A percentile compares a stretch with the other conserved stretches of the same genome.
Conservation (phyloP, 345 rosid genomes). For the Eutrema japonicum region DNA sequence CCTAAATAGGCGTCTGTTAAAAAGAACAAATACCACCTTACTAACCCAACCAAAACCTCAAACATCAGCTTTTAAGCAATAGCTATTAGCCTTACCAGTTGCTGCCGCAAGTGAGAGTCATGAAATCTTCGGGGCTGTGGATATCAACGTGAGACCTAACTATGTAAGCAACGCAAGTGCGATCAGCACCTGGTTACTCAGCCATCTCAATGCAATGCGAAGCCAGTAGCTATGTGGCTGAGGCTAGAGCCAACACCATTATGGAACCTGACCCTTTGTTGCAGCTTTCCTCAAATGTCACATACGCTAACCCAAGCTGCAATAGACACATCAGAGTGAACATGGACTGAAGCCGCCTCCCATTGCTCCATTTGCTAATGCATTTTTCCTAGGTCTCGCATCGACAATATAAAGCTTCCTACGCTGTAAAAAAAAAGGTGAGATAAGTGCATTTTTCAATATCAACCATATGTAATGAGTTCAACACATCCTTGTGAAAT, state of each 20-base stretch:
- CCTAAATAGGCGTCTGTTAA: too few relatives aligned
- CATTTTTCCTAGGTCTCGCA: conserved; percentile 99
- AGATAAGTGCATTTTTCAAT: conserved; percentile 9
- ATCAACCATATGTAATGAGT: conserved; percentile 10
- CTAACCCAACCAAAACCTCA: conserved; percentile 1
- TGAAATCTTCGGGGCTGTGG: conserved; percentile 74
- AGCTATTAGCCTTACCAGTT: conserved; percentile 54
- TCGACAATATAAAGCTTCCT: conserved; percentile 98
- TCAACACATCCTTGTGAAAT: conserved; percentile 23
- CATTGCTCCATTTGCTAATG: conserved; percentile 99
- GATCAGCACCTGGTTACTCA: conserved; percentile 78
- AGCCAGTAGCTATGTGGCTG: conserved; percentile 88
- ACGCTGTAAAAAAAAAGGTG: conserved; percentile 24
- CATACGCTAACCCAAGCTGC: conserved; percentile 84
- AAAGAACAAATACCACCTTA: conserved; percentile 20
- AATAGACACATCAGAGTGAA: conserved; percentile 79
- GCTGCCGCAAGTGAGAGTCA: conserved; percentile 91
- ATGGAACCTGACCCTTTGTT: conserved; percentile 50
- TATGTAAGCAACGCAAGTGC: conserved; percentile 54
- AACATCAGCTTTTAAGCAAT: not conserved
- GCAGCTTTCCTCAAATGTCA: conserved; percentile 57
- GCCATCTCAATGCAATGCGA: conserved; percentile 88
- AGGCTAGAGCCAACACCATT: conserved; percentile 72
- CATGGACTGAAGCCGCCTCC: conserved; percentile 95
- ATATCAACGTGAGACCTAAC: conserved; percentile 78